Evolutionary conservation across 2,329 filamentous ascomycete species (phyloP).

Genomic region (Colletotrichum falcatum): DNA sequence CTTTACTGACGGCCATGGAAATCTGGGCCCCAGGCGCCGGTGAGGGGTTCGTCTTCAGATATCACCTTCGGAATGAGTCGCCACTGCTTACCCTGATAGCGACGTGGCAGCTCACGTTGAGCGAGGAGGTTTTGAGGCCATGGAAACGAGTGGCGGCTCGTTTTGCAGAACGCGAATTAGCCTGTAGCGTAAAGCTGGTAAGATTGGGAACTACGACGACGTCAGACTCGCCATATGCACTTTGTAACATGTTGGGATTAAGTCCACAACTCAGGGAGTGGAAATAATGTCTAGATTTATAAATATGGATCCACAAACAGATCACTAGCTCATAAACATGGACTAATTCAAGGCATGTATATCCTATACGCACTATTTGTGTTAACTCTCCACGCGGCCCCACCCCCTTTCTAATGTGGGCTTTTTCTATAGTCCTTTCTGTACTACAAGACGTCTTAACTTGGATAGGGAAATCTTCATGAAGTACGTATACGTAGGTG

Average conservation of each 20-base stretch:
- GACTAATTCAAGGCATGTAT: not conserved
- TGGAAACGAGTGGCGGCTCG: conserved; percentile 15
- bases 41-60: conserved; percentile 2
- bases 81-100: conserved; percentile 3
- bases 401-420: too few relatives aligned
- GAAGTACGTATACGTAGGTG: too few relatives aligned
- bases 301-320: not conserved
- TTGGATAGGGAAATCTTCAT: too few relatives aligned
- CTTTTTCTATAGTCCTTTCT: too few relatives aligned
- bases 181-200: not conserved
- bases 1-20: not conserved
- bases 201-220: conserved; percentile 1
- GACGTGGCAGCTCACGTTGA: conserved; percentile 2
- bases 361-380: too few relatives aligned
- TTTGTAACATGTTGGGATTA: not conserved
- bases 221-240: not conserved
- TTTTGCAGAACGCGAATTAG: not conserved
- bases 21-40: conserved; percentile 1
- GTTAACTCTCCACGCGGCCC: too few relatives aligned
- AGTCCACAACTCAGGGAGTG: conserved; percentile 6
- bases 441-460: too few relatives aligned
- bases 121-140: not conserved
- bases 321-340: not conserved
- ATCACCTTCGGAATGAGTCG: not conserved
- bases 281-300: not conserved